These are phyloP conservation scores for Arxiozyma bovina DNA, from an alignment of 1,139 yeast genomes.

Conservation along the genomic window DNA sequence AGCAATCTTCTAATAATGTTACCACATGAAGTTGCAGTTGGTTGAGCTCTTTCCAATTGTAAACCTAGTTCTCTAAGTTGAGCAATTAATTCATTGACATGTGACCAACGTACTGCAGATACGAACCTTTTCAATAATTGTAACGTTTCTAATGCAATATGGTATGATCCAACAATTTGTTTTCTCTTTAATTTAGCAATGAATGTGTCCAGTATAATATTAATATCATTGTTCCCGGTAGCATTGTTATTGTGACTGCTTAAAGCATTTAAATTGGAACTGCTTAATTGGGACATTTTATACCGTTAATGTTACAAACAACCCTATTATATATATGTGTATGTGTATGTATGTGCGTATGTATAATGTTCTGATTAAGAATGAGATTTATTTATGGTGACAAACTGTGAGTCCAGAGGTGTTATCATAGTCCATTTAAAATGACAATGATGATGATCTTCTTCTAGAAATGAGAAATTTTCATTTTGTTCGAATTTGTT, in stretches of 20 bases:
- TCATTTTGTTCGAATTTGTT: background rate
- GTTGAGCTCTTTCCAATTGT: slow-evolving; percentile 53
- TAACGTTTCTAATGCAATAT: slow-evolving; percentile 78
- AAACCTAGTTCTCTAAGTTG: slow-evolving; percentile 62
- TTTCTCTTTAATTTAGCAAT: slow-evolving; percentile 32
- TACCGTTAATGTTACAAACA: background rate
- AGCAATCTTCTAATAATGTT: slow-evolving; percentile 85
- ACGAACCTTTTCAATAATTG: slow-evolving; percentile 81
- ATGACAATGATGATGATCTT: background rate
- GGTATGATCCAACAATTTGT: slow-evolving; percentile 42
- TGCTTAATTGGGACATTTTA: background rate
- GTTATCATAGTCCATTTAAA: no score
- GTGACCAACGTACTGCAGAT: slow-evolving; percentile 82
- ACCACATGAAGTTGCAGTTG: slow-evolving; percentile 79
- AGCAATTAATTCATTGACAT: slow-evolving; percentile 59
- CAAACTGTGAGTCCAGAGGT: background rate
- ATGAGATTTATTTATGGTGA: no score
- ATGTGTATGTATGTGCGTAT: no score
- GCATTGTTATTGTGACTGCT: slow-evolving; percentile 1
- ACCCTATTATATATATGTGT: background rate
- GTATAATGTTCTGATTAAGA: background rate
- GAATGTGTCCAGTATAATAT: slow-evolving; percentile 35
- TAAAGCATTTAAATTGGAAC: background rate
- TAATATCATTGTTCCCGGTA: slow-evolving; percentile 17
- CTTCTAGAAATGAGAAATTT: background rate